A percentile compares a stretch with the other conserved stretches of the same genome.
Evolutionary conservation across 805 yeast genomes (phyloP).

Genomic region (Saccharomycopsis javanensis): DNA sequence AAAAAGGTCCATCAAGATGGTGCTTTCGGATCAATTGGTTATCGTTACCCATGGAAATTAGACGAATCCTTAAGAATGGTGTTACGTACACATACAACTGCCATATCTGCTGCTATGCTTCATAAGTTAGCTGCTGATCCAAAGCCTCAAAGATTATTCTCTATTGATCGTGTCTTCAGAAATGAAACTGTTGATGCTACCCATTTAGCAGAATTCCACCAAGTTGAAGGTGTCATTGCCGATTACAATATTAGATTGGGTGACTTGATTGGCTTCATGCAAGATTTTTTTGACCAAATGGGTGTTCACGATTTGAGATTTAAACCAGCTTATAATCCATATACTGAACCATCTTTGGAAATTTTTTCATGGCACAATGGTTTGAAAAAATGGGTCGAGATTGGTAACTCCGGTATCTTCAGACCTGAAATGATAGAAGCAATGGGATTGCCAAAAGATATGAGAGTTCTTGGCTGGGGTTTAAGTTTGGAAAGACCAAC

Average conservation of each 20-base stretch:
- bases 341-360: conserved; percentile 98
- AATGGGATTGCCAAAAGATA: conserved; percentile 92
- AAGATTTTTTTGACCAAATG: conserved; percentile 92
- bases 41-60: conserved; percentile 95
- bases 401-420: conserved; percentile 99
- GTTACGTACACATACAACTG: conserved; percentile 95
- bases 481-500: conserved; percentile 96
- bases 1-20: conserved; percentile 83
- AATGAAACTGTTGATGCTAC: conserved; percentile 99
- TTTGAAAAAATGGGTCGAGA: conserved; percentile 94
- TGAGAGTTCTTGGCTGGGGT: conserved; percentile 97
- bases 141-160: conserved; percentile 81
- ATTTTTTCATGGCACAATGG: conserved; percentile 96
- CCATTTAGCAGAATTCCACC: conserved; percentile 98
- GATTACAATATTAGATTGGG: conserved; percentile 93
- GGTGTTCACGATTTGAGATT: conserved; percentile 92
- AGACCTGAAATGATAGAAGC: conserved; percentile 98
- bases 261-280: conserved; percentile 96
- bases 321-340: conserved; percentile 98
- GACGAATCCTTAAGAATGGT: conserved; percentile 88
- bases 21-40: conserved; percentile 90
- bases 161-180: conserved; percentile 97
- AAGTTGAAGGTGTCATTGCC: conserved; percentile 97
- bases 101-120: conserved; percentile 82
- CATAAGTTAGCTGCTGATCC: conserved; percentile 82